Percentiles rank a stretch among this genome's conserved stretches.
Evolutionary conservation across 2,329 filamentous ascomycete species (phyloP).

Genomic region (Venturia aucupariae): DNA sequence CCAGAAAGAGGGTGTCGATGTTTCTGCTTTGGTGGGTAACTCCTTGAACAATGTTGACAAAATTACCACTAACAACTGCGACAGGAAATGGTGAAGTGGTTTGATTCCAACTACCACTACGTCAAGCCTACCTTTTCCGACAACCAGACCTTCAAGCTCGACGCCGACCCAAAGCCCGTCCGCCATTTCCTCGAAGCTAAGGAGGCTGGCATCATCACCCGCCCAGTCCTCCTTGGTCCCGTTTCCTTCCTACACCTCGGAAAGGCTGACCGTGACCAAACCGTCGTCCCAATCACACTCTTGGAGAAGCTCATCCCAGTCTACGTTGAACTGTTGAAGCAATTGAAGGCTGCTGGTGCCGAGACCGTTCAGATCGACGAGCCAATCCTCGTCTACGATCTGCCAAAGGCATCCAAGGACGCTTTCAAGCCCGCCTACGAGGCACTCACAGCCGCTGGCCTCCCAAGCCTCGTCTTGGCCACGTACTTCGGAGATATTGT

Average conservation of each 20-base stretch:
- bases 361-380: slow-evolving; percentile 98
- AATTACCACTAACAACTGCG: slow-evolving; percentile 13
- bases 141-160: slow-evolving; percentile 91
- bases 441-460: slow-evolving; percentile 71
- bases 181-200: slow-evolving; percentile 94
- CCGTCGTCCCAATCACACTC: slow-evolving; percentile 85
- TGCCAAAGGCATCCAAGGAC: slow-evolving; percentile 80
- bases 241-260: slow-evolving; percentile 96
- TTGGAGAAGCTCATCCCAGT: slow-evolving; percentile 88
- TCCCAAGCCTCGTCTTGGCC: slow-evolving; percentile 81
- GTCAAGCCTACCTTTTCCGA: slow-evolving; percentile 98
- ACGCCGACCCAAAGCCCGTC: slow-evolving; percentile 83
- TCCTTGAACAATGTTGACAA: too few species aligned
- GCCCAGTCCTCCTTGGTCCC: slow-evolving; percentile 88
- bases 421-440: slow-evolving; percentile 98
- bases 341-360: slow-evolving; percentile 93
- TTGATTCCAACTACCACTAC: slow-evolving; percentile 99
- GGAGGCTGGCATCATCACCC: slow-evolving; percentile 86
- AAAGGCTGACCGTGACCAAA: slow-evolving; percentile 95
- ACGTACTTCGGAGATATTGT: slow-evolving; percentile 99
- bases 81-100: slow-evolving; percentile 99
- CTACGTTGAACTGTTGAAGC: slow-evolving; percentile 83
- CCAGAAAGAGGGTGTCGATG: slow-evolving; percentile 89
- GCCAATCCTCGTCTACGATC: slow-evolving; percentile 91
- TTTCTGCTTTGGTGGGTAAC: slow-evolving; percentile 60